Percentiles rank a stretch among this genome's conserved stretches.
Conservation (phyloP, 371 early-diverging fungal species). For the Phascolomyces articulosus region DNA sequence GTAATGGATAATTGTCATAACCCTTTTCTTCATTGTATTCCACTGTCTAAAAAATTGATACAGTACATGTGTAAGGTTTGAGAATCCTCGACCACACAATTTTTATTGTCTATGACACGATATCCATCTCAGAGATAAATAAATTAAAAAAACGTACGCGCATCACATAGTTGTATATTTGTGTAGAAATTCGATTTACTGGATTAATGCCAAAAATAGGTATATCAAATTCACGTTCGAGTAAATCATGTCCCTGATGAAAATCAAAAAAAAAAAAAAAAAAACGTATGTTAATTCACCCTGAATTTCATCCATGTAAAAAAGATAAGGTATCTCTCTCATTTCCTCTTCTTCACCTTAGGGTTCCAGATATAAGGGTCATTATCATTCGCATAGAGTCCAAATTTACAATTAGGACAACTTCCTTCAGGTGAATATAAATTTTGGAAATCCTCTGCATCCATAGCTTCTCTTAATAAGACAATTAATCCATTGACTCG, state of each 20-base stretch:
- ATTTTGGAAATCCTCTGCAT: not conserved
- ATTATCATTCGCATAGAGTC: slow-evolving; percentile 63
- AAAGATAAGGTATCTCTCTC: no score
- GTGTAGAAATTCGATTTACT: slow-evolving; percentile 36
- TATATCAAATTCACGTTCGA: slow-evolving; percentile 58
- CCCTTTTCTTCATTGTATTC: slow-evolving; percentile 47
- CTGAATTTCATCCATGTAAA: no score
- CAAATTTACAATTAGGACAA: slow-evolving; percentile 77
- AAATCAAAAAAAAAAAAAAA: no score
- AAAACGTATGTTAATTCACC: no score
- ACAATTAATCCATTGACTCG: slow-evolving; percentile 35
- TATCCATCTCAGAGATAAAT: no score
- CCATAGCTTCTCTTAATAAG: slow-evolving; percentile 13
- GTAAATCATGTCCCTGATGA: slow-evolving; percentile 60
- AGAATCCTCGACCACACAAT: no score
- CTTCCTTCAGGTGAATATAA: slow-evolving; percentile 60
- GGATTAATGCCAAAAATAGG: slow-evolving; percentile 72
- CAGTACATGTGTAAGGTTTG: no score
- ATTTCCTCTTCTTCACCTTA: no score
- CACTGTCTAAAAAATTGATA: slow-evolving; percentile 53
- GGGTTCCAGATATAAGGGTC: slow-evolving; percentile 73
- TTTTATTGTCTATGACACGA: no score
- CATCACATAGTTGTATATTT: slow-evolving; percentile 38
- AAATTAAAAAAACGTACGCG: slow-evolving; percentile 19
- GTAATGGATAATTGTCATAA: slow-evolving; percentile 64